A percentile compares a stretch with the other conserved stretches of the same genome.
These are phyloP conservation scores for Persicaria maculosa DNA, from an alignment of 148 eudicot genomes.

Conservation along the genomic window DNA sequence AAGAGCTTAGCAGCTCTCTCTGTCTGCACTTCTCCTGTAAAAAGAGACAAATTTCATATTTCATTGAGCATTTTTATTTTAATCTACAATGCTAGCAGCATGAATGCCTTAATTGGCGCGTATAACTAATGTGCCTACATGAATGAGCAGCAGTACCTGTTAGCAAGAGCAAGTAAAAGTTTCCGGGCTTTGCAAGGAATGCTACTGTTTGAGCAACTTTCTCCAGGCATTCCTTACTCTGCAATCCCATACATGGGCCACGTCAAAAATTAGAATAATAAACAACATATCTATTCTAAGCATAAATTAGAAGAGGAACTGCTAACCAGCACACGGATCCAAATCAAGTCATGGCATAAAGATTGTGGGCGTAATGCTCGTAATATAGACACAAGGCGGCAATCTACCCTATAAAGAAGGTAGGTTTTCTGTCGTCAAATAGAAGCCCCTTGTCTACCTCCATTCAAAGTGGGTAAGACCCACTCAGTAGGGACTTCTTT, in stretches of 20 bases:
- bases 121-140: not conserved
- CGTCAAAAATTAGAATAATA: not conserved
- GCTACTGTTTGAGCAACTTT: constrained; percentile 65
- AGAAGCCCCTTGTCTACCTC: not conserved
- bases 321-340: not conserved
- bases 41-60: not conserved
- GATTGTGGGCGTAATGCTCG: not conserved
- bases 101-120: not conserved
- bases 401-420: not conserved
- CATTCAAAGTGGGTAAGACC: not conserved
- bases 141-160: constrained; percentile 41
- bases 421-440: not conserved
- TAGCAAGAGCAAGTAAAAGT: constrained; percentile 60
- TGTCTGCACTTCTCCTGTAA: constrained; percentile 76
- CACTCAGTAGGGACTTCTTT: too few species aligned
- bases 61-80: not conserved
- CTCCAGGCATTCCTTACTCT: constrained; percentile 92
- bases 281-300: not conserved
- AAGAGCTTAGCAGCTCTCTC: constrained; percentile 66
- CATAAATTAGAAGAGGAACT: not conserved
- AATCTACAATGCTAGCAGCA: not conserved
- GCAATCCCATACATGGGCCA: constrained; percentile 18
- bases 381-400: not conserved
- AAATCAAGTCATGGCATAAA: not conserved
- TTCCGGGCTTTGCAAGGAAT: constrained; percentile 55